These are phyloP conservation scores for Dryas integrifolia DNA, from an alignment of 331 rosid genomes.

Conservation along the genomic window DNA sequence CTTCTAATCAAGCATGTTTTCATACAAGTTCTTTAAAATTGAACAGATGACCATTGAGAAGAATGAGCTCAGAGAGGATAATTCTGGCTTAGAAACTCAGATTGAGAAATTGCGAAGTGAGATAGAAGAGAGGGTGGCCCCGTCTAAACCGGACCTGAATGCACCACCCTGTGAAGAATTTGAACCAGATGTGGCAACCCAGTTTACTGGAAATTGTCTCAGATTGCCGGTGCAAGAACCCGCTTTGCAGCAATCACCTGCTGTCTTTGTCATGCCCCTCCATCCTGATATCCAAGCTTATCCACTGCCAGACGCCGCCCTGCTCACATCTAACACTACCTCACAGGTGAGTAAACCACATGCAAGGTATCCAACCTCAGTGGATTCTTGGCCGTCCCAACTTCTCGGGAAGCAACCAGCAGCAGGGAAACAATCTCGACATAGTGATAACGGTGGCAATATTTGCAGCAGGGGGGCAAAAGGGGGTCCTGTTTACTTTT, in stretches of 20 bases:
- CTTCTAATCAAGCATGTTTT: not conserved
- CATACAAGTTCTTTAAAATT: slow-evolving; percentile 2
- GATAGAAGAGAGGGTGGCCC: slow-evolving; percentile 49
- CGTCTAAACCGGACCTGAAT: slow-evolving; percentile 73
- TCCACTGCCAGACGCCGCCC: slow-evolving; percentile 33
- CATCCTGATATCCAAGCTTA: slow-evolving; percentile 46
- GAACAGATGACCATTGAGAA: slow-evolving; percentile 71
- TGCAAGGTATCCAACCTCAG: slow-evolving; percentile 88
- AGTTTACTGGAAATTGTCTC: slow-evolving; percentile 41
- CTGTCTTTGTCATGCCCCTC: slow-evolving; percentile 67
- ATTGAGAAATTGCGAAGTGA: slow-evolving; percentile 63
- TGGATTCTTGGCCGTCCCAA: slow-evolving; percentile 77
- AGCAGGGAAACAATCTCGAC: slow-evolving; percentile 28
- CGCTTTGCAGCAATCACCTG: slow-evolving; percentile 48
- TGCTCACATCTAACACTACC: slow-evolving; percentile 35
- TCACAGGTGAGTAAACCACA: slow-evolving; percentile 81
- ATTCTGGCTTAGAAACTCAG: slow-evolving; percentile 54
- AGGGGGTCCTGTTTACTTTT: slow-evolving; percentile 19
- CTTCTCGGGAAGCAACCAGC: slow-evolving; percentile 61
- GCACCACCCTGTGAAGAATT: slow-evolving; percentile 44
- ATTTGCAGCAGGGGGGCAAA: not conserved
- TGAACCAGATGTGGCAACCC: slow-evolving; percentile 36
- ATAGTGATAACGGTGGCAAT: slow-evolving; percentile 10
- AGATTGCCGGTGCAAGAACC: slow-evolving; percentile 48
- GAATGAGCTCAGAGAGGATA: slow-evolving; percentile 81